Evolutionary conservation across 75 land plant species (phyloP).

Genomic region (Adiantum capillusveneris): DNA sequence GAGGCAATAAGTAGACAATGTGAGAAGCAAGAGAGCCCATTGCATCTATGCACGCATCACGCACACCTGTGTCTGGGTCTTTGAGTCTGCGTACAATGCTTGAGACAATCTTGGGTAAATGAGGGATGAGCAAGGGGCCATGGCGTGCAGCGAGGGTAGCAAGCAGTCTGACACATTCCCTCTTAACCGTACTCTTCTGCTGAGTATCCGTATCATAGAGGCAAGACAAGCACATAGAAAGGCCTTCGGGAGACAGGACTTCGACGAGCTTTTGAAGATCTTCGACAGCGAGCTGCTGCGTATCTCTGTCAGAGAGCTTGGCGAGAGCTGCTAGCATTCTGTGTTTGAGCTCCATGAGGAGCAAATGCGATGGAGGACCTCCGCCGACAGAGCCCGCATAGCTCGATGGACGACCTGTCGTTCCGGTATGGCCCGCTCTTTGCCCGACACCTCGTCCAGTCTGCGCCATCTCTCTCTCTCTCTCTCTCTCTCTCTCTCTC

Average conservation of each 20-base stretch:
- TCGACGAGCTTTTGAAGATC: conserved; percentile 50
- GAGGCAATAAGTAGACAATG: background rate
- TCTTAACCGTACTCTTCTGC: conserved; percentile 53
- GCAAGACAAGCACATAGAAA: conserved; percentile 52
- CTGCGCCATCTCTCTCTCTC: no score
- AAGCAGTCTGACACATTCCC: conserved; percentile 58
- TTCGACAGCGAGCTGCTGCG: conserved; percentile 51
- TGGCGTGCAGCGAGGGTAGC: conserved; percentile 39
- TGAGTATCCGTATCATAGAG: conserved; percentile 58
- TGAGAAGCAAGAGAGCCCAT: conserved; percentile 41
- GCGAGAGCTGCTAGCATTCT: conserved; percentile 41
- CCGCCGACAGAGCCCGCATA: background rate
- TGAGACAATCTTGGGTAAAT: conserved; percentile 43
- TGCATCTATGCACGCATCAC: conserved; percentile 68
- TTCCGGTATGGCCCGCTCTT: no score
- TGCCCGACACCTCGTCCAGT: no score
- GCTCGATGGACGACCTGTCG: background rate
- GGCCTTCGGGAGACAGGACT: conserved; percentile 33
- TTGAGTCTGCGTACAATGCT: conserved; percentile 61
- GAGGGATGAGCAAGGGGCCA: conserved; percentile 32
- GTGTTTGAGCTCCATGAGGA: conserved; percentile 67
- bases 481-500: no score
- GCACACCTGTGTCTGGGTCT: conserved; percentile 57
- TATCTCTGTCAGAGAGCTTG: conserved; percentile 71
- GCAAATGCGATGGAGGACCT: conserved; percentile 45